Conservation (phyloP, 495 filamentous ascomycete genomes). For the Astrothelium macrocarpum region DNA sequence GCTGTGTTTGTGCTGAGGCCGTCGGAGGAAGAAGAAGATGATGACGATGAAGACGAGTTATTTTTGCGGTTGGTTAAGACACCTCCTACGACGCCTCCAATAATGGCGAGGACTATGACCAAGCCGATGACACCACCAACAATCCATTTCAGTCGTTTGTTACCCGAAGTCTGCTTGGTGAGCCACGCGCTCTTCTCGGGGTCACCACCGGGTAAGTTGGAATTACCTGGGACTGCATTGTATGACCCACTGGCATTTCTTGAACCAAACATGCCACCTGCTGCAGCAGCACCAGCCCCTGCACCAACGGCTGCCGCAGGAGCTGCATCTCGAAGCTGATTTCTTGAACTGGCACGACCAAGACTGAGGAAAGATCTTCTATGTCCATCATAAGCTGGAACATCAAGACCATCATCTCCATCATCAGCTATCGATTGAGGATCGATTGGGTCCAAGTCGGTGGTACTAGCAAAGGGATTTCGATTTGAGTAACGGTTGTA, state of each 20-base stretch:
- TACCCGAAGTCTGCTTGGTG: slow-evolving; percentile 45
- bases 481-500: slow-evolving; percentile 36
- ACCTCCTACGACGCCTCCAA: slow-evolving; percentile 71
- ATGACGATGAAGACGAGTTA: not conserved
- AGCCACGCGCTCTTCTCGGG: slow-evolving; percentile 51
- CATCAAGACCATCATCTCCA: slow-evolving; percentile 64
- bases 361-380: slow-evolving; percentile 46
- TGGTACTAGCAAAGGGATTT: slow-evolving; percentile 40
- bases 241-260: slow-evolving; percentile 41
- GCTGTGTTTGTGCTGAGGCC: slow-evolving; percentile 14
- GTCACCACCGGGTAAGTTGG: slow-evolving; percentile 18
- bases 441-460: slow-evolving; percentile 46
- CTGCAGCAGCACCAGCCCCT: slow-evolving; percentile 18
- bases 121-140: slow-evolving; percentile 50
- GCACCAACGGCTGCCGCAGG: slow-evolving; percentile 36
- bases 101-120: slow-evolving; percentile 55
- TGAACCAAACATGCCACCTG: slow-evolving; percentile 22
- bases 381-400: slow-evolving; percentile 31
- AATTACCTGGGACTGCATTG: slow-evolving; percentile 41
- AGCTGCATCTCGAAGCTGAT: slow-evolving; percentile 13
- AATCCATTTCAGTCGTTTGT: slow-evolving; percentile 63
- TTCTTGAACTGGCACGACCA: slow-evolving; percentile 25
- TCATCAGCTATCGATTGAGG: slow-evolving; percentile 76
- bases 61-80: slow-evolving; percentile 35
- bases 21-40: slow-evolving; percentile 2